phyloP scores from a whole-genome alignment of 352 stramenopile species.

The Blastocystis sp. region DNA sequence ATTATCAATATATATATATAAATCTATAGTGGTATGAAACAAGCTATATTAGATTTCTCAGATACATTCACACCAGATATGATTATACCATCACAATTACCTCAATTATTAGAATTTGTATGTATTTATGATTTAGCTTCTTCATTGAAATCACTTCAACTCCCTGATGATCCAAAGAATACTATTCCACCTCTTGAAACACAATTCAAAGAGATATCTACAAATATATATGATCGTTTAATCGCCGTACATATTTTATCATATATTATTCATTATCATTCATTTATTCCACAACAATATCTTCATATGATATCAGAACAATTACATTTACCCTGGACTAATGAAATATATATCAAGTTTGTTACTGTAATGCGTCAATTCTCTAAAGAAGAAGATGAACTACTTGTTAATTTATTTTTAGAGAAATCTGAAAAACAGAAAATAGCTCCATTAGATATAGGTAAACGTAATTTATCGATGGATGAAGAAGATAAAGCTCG shows the following conservation, averaged over 20 bases:
- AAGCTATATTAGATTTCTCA: too few relatives aligned
- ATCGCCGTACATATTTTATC: slow-evolving; percentile 10
- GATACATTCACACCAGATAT: too few relatives aligned
- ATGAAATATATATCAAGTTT: neutral
- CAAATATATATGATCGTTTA: too few relatives aligned
- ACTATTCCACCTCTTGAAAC: neutral
- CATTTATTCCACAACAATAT: neutral
- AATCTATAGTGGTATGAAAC: too few relatives aligned
- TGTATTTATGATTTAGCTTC: slow-evolving; percentile 4
- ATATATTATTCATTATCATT: slow-evolving; percentile 9
- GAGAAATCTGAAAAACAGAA: neutral
- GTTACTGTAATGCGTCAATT: neutral
- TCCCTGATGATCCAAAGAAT: neutral
- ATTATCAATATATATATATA: too few relatives aligned
- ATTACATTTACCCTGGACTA: neutral
- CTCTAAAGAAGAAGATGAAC: neutral
- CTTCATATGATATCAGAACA: neutral
- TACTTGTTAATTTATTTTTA: slow-evolving; percentile 5
- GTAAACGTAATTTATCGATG: neutral
- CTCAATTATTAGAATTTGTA: slow-evolving; percentile 25
- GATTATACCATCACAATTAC: slow-evolving; percentile 12
- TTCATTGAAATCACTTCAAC: neutral
- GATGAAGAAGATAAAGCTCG: slow-evolving; percentile 18
- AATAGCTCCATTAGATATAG: neutral
- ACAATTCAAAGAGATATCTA: too few relatives aligned